Conservation (phyloP, 805 yeast species). For the Spathaspora boniae region DNA sequence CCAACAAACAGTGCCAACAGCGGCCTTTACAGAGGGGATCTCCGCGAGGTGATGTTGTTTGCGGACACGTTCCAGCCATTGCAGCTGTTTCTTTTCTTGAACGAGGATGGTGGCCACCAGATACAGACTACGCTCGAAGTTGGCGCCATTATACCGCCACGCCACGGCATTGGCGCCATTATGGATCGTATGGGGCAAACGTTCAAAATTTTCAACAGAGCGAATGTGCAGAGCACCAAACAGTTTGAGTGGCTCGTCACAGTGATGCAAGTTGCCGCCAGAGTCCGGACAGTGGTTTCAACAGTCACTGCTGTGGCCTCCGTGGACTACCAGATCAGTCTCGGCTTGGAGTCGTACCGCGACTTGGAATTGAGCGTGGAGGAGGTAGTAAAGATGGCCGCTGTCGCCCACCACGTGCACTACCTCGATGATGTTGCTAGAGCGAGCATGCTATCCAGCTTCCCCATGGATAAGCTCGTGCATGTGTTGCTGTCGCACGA, state of each 20-base stretch:
- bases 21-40: not conserved
- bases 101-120: not conserved
- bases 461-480: conserved; percentile 8
- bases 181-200: conserved; percentile 3
- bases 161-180: conserved; percentile 3
- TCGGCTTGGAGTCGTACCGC: conserved; percentile 9
- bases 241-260: conserved; percentile 8
- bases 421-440: not conserved
- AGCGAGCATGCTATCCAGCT: conserved; percentile 1
- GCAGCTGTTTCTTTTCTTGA: conserved; percentile 6
- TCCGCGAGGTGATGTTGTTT: conserved; percentile 5
- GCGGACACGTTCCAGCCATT: conserved; percentile 2
- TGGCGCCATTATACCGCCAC: not conserved
- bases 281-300: not conserved
- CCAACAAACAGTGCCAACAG: not conserved
- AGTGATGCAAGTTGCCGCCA: not conserved
- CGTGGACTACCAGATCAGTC: conserved; percentile 14
- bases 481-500: not conserved
- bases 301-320: conserved; percentile 11
- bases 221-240: not conserved
- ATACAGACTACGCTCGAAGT: not conserved
- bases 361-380: conserved; percentile 3
- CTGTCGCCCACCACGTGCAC: conserved; percentile 3
- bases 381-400: conserved; percentile 7
- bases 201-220: conserved; percentile 1